Base-by-base conservation (phyloP, 2,329 filamentous ascomycete genomes). In the Byssochlamys sp. region DNA sequence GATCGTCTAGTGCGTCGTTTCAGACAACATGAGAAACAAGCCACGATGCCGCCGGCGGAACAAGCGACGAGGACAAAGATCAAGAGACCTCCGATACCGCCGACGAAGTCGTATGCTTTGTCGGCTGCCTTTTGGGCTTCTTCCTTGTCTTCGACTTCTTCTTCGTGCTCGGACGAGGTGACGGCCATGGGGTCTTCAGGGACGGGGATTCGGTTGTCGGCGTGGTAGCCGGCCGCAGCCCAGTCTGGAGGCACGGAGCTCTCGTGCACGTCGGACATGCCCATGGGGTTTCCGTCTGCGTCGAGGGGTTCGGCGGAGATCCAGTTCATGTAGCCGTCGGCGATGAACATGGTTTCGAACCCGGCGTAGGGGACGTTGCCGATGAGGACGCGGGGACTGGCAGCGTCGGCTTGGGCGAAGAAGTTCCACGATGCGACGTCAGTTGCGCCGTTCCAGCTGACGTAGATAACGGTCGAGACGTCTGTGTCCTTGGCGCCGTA, bases 371-470 rank as follows among this genome's bases (percentile, higher is more conserved):
- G 59, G 25, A 62, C 59, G 11, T 63, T 58, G 12, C 63, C 65
- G 26, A 71, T 61, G 33, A 60, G 51, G 9, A 67, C 58, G 12
- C 58, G 49, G 4, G 49, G 49, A 11, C 45, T 71, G 58, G 54
- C 70, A 5, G 66, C 62, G 11, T 61, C 62, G 10, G 61, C 62
- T 49, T 69, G 63, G 14, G 60, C 70, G 49, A 67, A 68, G 55
- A 73, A 69, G 4, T 67, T 67, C 71, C 71, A 74, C 3, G 55
- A 57, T 1, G 55, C 58, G 7, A 74, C 67, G 10, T 73, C 70
- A 1, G 72, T 74, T 9, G 72, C 72, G 10, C 72, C 72, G 56
- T 74, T 62, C 60, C 56, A 62, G 52, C 57, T 68, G 35, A 74
- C 67, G 60, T 73, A 66, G 54, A 69, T 57, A 2, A 66, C 65